Evolutionary conservation across 1,139 yeast species (phyloP).

Genomic region (Pichia cactophila): DNA sequence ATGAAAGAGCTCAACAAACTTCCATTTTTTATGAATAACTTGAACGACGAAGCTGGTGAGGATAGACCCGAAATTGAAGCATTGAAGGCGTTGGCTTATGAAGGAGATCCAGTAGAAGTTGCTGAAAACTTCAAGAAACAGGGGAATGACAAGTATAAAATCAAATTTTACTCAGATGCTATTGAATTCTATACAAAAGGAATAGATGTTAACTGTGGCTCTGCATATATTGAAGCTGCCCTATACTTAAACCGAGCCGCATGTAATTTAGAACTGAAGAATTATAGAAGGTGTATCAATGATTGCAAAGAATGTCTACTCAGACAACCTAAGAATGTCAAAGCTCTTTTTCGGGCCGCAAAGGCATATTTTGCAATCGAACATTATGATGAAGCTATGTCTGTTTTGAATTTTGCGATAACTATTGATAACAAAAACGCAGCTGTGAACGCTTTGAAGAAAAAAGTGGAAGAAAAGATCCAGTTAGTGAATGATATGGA

Average conservation of each 20-base stretch:
- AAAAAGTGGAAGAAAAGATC: constrained; percentile 35
- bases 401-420: constrained; percentile 58
- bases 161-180: constrained; percentile 68
- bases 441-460: constrained; percentile 40
- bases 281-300: constrained; percentile 77
- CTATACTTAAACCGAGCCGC: constrained; percentile 82
- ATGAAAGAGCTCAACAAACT: constrained; percentile 70
- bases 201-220: constrained; percentile 59
- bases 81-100: constrained; percentile 82
- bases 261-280: constrained; percentile 76
- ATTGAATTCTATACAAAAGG: constrained; percentile 75
- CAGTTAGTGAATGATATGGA: constrained; percentile 22
- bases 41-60: constrained; percentile 71
- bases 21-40: constrained; percentile 91
- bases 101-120: constrained; percentile 89
- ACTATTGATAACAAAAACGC: constrained; percentile 49
- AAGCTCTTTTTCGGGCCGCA: constrained; percentile 82
- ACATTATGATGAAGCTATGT: constrained; percentile 63
- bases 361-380: constrained; percentile 68
- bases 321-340: constrained; percentile 61
- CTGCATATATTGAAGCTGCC: constrained; percentile 47
- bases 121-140: constrained; percentile 87
- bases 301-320: constrained; percentile 73
- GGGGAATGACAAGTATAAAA: constrained; percentile 80
- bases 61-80: constrained; percentile 78